Base-by-base conservation (phyloP, 352 stramenopile genomes). In the Globisporangium yorkense region DNA sequence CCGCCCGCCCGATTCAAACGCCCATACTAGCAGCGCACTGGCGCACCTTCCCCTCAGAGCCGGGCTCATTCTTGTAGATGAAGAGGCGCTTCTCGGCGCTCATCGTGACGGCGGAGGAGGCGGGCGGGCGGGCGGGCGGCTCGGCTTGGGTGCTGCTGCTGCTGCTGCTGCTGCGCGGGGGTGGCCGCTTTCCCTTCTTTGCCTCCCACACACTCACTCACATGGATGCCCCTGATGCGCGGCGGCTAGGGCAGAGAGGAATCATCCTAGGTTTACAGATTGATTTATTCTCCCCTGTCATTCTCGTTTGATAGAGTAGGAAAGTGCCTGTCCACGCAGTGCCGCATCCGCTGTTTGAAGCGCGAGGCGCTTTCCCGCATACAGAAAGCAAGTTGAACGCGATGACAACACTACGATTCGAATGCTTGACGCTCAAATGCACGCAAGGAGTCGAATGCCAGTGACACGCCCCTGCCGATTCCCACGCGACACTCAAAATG, bases 11-110 rank as follows among this genome's bases (percentile, higher is more conserved):
- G 2, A 33, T 50, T 6, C 44, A 15, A 24, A 5, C 3, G 18
- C 10, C 48, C 10, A 13, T 18, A 21, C 20, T 5, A n/a, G 6
- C 10, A 33, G 35, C 43, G 16, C 4, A 27, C 43, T 12, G 7
- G 57, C 63, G 45, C 45, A 91, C 82, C 70, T 91, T 91, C 44
- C 80, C 84, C 70, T 91, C 79, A 51, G 84, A 89, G 31, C 77
- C 80, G 20, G 79, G 80, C 58, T 93, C 84, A 70, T 93, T 93
- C 67, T 87, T 85, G 71, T 93, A 91, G 64, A 93, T 91, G 59
- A 93, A 91, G 40, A 93, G 69, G 39, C 84, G 77, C 80, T 89
- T 93, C 54, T 93, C 84, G 61, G 65, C 53, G 56, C 71, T 88
- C 78, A 92, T 89, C 31, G 31, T 24, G 46, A 20, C 48, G 20